Evolutionary conservation across 2,329 filamentous ascomycete genomes (phyloP).

Genomic region (Fusarium piperis): DNA sequence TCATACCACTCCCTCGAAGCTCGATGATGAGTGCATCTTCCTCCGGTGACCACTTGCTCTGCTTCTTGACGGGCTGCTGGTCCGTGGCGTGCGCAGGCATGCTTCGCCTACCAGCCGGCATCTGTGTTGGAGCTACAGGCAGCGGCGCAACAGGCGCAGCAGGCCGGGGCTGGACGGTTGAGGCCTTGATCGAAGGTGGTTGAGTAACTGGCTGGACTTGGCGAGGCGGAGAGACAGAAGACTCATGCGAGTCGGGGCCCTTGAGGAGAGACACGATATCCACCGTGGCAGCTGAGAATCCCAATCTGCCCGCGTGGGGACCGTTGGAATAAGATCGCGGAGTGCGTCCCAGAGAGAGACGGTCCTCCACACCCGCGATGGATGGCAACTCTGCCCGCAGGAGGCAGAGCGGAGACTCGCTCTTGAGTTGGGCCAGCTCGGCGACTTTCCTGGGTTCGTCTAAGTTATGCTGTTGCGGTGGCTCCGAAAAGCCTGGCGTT

Average conservation of each 20-base stretch:
- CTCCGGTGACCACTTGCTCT: conserved; percentile 95
- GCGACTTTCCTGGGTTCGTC: conserved; percentile 40
- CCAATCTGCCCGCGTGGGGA: conserved; percentile 39
- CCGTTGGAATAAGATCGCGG: conserved; percentile 43
- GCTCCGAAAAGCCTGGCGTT: conserved; percentile 34
- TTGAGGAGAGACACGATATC: conserved; percentile 94
- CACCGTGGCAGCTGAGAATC: conserved; percentile 74
- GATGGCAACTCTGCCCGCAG: conserved; percentile 52
- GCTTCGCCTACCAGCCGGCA: conserved; percentile 46
- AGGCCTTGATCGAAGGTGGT: conserved; percentile 33
- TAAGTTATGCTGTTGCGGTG: conserved; percentile 23
- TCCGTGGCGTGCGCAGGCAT: conserved; percentile 62
- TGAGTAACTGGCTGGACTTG: conserved; percentile 40
- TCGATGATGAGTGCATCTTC: conserved; percentile 96
- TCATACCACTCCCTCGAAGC: conserved; percentile 90
- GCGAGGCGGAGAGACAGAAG: conserved; percentile 59
- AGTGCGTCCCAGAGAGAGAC: conserved; percentile 43
- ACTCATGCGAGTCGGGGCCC: conserved; percentile 77
- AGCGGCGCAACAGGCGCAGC: conserved; percentile 37
- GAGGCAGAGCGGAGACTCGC: conserved; percentile 53
- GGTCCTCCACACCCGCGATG: conserved; percentile 42
- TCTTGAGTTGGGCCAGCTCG: conserved; percentile 56
- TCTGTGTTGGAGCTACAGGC: conserved; percentile 47
- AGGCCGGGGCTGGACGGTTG: conserved; percentile 33
- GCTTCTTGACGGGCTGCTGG: conserved; percentile 86